Percentiles rank a stretch among this genome's conserved stretches.
These are phyloP conservation scores for Flammula alnicola DNA, from an alignment of 1,284 basidiomycete genomes.

Conservation along the genomic window DNA sequence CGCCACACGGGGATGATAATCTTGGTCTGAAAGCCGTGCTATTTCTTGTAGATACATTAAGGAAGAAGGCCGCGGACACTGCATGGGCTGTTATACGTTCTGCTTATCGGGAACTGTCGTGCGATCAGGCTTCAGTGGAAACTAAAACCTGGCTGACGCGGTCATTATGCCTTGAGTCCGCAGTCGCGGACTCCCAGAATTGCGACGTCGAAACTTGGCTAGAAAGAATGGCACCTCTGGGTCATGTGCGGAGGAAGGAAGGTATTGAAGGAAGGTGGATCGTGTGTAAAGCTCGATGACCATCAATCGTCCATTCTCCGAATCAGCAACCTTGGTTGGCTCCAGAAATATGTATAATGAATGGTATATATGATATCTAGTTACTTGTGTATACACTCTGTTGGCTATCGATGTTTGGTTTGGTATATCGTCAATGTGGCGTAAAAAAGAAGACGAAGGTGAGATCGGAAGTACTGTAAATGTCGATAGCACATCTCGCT, in stretches of 20 bases:
- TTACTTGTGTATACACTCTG: slow-evolving; percentile 6
- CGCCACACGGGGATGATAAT: slow-evolving; percentile 15
- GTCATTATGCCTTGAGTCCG: slow-evolving; percentile 46
- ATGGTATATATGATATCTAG: slow-evolving; percentile 14
- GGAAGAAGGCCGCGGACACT: slow-evolving; percentile 52
- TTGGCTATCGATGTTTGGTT: slow-evolving; percentile 4
- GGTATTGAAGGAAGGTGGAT: slow-evolving; percentile 62
- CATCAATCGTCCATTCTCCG: not conserved
- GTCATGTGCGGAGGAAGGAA: slow-evolving; percentile 57
- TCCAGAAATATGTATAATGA: slow-evolving; percentile 28
- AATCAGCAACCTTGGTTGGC: not conserved
- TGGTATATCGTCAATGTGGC: slow-evolving; percentile 14
- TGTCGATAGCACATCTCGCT: not conserved
- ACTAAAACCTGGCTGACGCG: slow-evolving; percentile 57
- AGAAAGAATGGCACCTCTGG: slow-evolving; percentile 40
- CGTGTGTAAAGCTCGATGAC: slow-evolving; percentile 46
- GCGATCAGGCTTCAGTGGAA: slow-evolving; percentile 37
- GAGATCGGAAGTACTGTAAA: not conserved
- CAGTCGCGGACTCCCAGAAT: slow-evolving; percentile 26
- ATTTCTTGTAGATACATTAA: slow-evolving; percentile 49
- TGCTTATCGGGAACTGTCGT: slow-evolving; percentile 66
- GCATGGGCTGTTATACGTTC: slow-evolving; percentile 65
- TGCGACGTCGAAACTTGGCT: slow-evolving; percentile 57
- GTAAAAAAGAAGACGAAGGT: not conserved
- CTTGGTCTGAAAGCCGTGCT: slow-evolving; percentile 48